Conservation (phyloP, 2,329 filamentous ascomycete species). For the Claviceps digitariae region DNA sequence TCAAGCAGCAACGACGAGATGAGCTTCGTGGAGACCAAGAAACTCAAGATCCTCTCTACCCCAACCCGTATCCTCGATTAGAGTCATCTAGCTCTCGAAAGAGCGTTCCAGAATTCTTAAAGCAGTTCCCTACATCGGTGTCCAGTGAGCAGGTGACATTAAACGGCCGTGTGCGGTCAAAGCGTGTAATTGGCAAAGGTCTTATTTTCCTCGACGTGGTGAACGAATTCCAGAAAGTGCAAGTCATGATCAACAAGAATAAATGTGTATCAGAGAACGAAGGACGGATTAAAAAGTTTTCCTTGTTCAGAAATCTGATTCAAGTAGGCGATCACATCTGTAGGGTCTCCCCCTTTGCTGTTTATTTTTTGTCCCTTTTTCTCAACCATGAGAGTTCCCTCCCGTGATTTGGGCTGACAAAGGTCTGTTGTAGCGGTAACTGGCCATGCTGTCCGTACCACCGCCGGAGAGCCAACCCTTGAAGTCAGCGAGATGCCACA, state of each 20-base stretch:
- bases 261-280: conserved; percentile 25
- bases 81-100: conserved; percentile 12
- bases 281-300: conserved; percentile 32
- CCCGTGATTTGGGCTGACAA: conserved; percentile 11
- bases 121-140: conserved; percentile 14
- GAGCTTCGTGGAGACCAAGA: conserved; percentile 20
- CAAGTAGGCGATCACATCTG: conserved; percentile 75
- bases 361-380: conserved; percentile 7
- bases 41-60: conserved; percentile 21
- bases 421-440: conserved; percentile 41
- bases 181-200: conserved; percentile 59
- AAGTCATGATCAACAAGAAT: conserved; percentile 61
- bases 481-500: conserved; percentile 53
- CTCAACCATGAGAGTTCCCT: conserved; percentile 4
- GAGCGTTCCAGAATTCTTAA: conserved; percentile 22
- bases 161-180: conserved; percentile 56
- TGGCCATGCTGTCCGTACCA: conserved; percentile 56
- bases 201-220: conserved; percentile 75
- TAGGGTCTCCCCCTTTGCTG: conserved; percentile 28
- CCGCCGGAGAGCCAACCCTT: conserved; percentile 64
- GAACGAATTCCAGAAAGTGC: conserved; percentile 58
- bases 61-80: conserved; percentile 23
- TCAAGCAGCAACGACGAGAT: conserved; percentile 22
- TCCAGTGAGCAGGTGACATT: conserved; percentile 18
- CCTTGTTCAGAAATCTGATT: conserved; percentile 49